Base-by-base conservation (phyloP, 495 filamentous ascomycete species). In the Trichoderma orchidacearum region DNA sequence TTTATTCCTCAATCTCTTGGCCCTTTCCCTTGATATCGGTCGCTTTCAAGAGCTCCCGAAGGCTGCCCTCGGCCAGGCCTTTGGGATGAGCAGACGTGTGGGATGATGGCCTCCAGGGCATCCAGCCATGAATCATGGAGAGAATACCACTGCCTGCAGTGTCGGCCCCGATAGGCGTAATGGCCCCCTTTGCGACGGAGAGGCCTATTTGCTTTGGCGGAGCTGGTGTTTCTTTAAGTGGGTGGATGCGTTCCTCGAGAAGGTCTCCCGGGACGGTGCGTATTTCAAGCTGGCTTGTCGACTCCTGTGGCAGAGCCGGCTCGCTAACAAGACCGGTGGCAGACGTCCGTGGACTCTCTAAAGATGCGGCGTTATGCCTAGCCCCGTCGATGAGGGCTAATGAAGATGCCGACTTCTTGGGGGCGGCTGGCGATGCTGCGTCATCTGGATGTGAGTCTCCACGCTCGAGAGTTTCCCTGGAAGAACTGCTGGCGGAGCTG, bases 251-350 rank as follows among this genome's bases (percentile, higher is more conserved):
- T 51, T 23, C 21, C 51, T 56, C 12, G 38, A 34, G 5, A 21
- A 25, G 13, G 7, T 56, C 13, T 30, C 41, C 55, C 28, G 63
- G 56, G 35, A 51, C 61, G 15, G 71, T 70, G 18, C 64, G 63
- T 28, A 72, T 68, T 23, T 68, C 70, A 0, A 74, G 61, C 25
- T 72, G 64, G 32, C 61, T 71, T 17, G 48, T 62, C 4, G 70
- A 75, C 1, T 73, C 76, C 56, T 75, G 69, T 13, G 75, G 75
- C n/a, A 65, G 62, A n/a, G 73, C 74, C 1, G 73, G 73, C 28
- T 75, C 68, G 60, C 76, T 71, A 30, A 72, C 61, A 27, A 77
- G 63, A 15, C 63, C 65, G 4, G 65, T 65, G 18, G 66, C 56
- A 8, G 70, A 67, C 23, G 56, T 50, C 30, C 61, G 58, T 13